A percentile compares a stretch with the other conserved stretches of the same genome.
These are phyloP conservation scores for Aristolochia californica DNA, from an alignment of 164 flowering plant genomes.

Conservation along the genomic window DNA sequence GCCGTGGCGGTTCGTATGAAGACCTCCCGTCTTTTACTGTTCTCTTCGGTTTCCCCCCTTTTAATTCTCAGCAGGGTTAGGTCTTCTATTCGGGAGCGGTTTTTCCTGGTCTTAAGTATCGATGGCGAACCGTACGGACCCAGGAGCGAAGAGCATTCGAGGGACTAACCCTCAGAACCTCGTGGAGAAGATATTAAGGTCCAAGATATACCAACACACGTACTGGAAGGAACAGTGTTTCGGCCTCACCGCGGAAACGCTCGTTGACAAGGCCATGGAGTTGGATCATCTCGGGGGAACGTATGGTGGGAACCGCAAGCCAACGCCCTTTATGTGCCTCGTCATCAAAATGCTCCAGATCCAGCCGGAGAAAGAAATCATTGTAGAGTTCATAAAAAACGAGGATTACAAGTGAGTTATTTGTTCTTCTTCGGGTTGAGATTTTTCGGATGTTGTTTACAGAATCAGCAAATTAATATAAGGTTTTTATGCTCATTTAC, in stretches of 20 bases:
- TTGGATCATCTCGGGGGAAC: constrained; percentile 92
- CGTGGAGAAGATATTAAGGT: constrained; percentile 82
- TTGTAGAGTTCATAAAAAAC: constrained; percentile 91
- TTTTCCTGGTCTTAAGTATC: not conserved
- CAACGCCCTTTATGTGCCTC: constrained; percentile 90
- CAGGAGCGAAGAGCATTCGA: constrained; percentile 72
- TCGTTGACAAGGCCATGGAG: constrained; percentile 98
- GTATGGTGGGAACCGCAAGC: constrained; percentile 76
- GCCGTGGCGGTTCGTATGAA: not conserved
- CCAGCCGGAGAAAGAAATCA: constrained; percentile 97
- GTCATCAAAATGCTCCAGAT: constrained; percentile 97
- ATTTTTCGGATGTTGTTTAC: too few species aligned
- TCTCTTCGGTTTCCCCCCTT: too few species aligned
- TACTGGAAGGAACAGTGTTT: constrained; percentile 99
- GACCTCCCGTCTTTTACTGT: too few species aligned
- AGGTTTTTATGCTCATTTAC: too few species aligned
- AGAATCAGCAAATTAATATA: too few species aligned
- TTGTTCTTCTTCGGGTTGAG: not conserved
- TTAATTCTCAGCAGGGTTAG: too few species aligned
- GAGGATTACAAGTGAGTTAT: constrained; percentile 77
- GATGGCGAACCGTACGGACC: constrained; percentile 98
- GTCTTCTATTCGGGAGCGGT: not conserved
- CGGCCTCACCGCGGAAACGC: constrained; percentile 91
- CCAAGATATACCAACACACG: constrained; percentile 84
- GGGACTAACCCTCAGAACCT: constrained; percentile 96